Percentiles rank a stretch among this genome's conserved stretches.
Evolutionary conservation across 345 rosid genomes (phyloP).

Genomic region (Aquilaria sinensis): DNA sequence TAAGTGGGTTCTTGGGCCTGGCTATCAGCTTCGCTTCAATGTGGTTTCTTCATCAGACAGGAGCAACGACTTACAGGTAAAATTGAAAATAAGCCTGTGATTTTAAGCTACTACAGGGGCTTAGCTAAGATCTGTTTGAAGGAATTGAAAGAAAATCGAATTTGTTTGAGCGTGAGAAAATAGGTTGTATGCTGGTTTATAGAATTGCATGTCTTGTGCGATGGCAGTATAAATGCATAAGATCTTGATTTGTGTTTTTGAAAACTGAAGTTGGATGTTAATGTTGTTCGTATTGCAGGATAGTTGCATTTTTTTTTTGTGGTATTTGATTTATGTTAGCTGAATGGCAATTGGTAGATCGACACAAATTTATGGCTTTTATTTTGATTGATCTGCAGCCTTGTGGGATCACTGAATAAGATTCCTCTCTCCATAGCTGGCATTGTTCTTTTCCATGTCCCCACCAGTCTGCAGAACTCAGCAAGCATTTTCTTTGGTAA

Average conservation of each 20-base stretch:
- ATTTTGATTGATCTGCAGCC: conserved; percentile 43
- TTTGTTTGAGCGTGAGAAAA: no score
- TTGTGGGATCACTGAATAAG: conserved; percentile 95
- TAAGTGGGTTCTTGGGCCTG: conserved; percentile 90
- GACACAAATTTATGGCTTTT: conserved; percentile 6
- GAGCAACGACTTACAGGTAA: conserved; percentile 97
- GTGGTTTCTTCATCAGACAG: conserved; percentile 99
- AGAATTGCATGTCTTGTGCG: no score
- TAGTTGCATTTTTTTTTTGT: no score
- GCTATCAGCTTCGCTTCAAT: conserved; percentile 98
- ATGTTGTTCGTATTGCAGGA: not conserved
- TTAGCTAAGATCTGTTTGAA: not conserved
- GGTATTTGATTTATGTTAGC: no score
- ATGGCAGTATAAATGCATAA: no score
- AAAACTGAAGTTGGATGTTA: not conserved
- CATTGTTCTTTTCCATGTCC: conserved; percentile 78
- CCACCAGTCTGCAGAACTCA: conserved; percentile 88
- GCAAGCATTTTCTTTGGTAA: conserved; percentile 93
- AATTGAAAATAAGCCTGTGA: conserved; percentile 5
- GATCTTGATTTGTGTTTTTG: not conserved
- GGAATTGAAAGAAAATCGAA: not conserved
- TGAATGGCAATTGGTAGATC: no score
- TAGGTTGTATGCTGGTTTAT: no score
- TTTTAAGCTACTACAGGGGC: not conserved
- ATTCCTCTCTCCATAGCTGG: conserved; percentile 88